phyloP scores from a whole-genome alignment of 2,329 filamentous ascomycete species.

The Aspergillaceae sp. region DNA sequence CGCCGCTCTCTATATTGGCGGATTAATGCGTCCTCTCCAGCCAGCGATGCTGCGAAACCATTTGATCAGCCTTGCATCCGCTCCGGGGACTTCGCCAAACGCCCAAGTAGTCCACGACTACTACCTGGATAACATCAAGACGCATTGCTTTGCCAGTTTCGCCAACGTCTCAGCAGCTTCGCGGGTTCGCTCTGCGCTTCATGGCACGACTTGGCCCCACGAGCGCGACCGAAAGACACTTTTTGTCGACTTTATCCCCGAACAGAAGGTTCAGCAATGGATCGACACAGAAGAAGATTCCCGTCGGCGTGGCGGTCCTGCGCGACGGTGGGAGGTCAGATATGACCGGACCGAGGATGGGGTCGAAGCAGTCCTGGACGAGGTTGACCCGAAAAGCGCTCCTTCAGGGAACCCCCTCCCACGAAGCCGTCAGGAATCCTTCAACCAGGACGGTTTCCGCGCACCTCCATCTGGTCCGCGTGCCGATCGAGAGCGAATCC shows the following conservation, averaged over 20 bases:
- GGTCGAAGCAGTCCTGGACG: slow-evolving; percentile 50
- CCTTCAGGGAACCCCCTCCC: slow-evolving; percentile 8
- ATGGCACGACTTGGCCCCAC: slow-evolving; percentile 75
- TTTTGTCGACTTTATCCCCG: slow-evolving; percentile 83
- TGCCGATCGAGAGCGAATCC: slow-evolving; percentile 14
- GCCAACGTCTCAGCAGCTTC: slow-evolving; percentile 60
- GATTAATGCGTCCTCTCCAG: slow-evolving; percentile 81
- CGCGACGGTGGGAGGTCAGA: slow-evolving; percentile 61
- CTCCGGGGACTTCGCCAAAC: slow-evolving; percentile 44
- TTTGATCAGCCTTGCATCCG: slow-evolving; percentile 59
- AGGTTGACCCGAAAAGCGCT: slow-evolving; percentile 27
- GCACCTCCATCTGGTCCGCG: slow-evolving; percentile 23
- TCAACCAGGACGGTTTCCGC: slow-evolving; percentile 15
- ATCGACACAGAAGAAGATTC: slow-evolving; percentile 57
- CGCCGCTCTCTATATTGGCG: slow-evolving; percentile 73
- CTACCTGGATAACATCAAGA: slow-evolving; percentile 75
- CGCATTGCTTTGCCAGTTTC: slow-evolving; percentile 77
- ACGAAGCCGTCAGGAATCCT: slow-evolving; percentile 6
- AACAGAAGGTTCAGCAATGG: slow-evolving; percentile 64
- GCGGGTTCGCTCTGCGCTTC: slow-evolving; percentile 65
- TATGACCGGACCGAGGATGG: slow-evolving; percentile 55
- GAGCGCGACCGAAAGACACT: slow-evolving; percentile 76
- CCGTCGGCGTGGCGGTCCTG: slow-evolving; percentile 32
- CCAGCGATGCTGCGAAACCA: slow-evolving; percentile 58
- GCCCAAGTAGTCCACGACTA: slow-evolving; percentile 56